Evolutionary conservation across 129 eudicot genomes (phyloP).

Genomic region (Artemisia argyi): DNA sequence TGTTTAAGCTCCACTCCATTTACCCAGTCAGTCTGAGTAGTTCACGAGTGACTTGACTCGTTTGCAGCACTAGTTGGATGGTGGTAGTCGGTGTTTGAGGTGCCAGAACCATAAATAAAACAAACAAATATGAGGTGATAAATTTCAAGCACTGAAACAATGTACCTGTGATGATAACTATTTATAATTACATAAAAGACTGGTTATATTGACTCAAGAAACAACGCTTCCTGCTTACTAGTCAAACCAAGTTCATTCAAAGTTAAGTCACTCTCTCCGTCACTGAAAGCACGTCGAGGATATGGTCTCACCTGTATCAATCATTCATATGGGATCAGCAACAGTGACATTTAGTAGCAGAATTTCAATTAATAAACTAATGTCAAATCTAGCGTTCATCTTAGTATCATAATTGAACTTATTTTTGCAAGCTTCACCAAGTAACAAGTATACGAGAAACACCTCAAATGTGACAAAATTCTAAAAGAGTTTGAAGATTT

Average conservation of each 20-base stretch:
- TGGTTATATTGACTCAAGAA: constrained; percentile 52
- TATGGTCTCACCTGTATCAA: constrained; percentile 70
- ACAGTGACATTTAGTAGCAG: neutral
- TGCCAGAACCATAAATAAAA: neutral
- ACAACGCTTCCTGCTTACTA: constrained; percentile 84
- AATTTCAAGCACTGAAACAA: constrained; percentile 15
- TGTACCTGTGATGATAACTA: neutral
- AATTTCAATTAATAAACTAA: neutral
- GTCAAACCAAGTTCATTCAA: constrained; percentile 67
- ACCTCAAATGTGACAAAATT: too few species aligned
- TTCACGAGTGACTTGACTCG: too few species aligned
- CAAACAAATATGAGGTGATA: neutral
- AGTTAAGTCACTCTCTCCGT: constrained; percentile 46
- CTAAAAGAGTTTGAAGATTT: too few species aligned
- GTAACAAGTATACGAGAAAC: neutral
- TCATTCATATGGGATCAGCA: neutral
- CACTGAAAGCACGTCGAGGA: constrained; percentile 67
- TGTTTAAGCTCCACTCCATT: too few species aligned
- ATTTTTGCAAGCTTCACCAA: neutral
- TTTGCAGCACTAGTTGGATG: too few species aligned
- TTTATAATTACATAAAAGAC: constrained; percentile 18
- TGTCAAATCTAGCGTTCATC: neutral
- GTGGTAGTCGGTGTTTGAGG: too few species aligned
- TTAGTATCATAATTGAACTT: neutral
- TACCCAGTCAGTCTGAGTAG: too few species aligned